phyloP scores from a whole-genome alignment of 2,329 filamentous ascomycete genomes.

The Coniochaeta sp. region DNA sequence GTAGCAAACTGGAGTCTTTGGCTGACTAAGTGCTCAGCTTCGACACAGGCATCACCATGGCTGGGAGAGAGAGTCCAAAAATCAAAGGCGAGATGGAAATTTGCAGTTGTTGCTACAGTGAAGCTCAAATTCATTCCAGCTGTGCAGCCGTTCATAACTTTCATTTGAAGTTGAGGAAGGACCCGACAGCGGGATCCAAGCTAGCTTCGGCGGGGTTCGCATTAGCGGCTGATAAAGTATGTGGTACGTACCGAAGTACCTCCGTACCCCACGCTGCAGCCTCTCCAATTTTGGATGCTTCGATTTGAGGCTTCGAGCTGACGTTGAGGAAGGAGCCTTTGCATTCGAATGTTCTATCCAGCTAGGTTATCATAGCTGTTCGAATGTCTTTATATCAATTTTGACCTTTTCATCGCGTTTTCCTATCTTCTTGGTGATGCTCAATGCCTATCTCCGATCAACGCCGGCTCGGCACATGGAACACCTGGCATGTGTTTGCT shows the following conservation, averaged over 20 bases:
- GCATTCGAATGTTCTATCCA: too few relatives aligned
- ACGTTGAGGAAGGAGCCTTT: too few relatives aligned
- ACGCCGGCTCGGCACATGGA: neutral
- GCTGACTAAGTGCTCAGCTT: too few relatives aligned
- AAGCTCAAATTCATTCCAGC: neutral
- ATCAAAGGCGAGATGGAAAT: neutral
- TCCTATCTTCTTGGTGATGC: too few relatives aligned
- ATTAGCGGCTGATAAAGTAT: constrained; percentile 14
- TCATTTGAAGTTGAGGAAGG: constrained; percentile 4
- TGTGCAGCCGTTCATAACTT: neutral
- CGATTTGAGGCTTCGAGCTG: too few relatives aligned
- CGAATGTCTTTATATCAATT: too few relatives aligned
- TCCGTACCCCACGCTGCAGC: too few relatives aligned
- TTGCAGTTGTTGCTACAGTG: constrained; percentile 4
- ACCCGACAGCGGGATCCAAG: constrained; percentile 6
- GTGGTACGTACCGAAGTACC: neutral
- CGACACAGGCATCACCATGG: neutral
- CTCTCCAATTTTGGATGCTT: too few relatives aligned
- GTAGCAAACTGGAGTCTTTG: neutral
- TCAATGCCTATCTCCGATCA: too few relatives aligned
- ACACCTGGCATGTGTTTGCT: neutral
- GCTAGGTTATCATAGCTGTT: too few relatives aligned
- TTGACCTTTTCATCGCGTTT: too few relatives aligned
- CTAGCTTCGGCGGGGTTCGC: constrained; percentile 10
- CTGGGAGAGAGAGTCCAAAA: too few relatives aligned